Evolutionary conservation across 768 basidiomycete genomes (phyloP).

Genomic region (Pisolithus marmoratus): DNA sequence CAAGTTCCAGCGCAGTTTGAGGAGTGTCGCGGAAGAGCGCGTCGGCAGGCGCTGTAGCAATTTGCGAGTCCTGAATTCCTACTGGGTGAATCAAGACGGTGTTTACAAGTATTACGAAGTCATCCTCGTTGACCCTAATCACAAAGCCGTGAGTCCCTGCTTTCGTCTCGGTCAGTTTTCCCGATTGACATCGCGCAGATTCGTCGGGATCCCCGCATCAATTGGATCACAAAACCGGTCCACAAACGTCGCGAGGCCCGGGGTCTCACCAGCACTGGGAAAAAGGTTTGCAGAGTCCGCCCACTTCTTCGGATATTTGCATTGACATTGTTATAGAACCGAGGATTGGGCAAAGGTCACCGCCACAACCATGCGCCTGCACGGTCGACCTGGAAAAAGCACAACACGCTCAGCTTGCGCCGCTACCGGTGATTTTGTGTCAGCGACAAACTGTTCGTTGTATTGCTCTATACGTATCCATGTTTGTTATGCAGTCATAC

Average conservation of each 20-base stretch:
- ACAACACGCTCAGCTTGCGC: slow-evolving; percentile 95
- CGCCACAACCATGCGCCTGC: slow-evolving; percentile 90
- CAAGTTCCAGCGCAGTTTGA: slow-evolving; percentile 92
- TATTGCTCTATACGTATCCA: slow-evolving; percentile 15
- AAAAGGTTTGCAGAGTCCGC: slow-evolving; percentile 57
- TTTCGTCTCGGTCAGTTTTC: not conserved
- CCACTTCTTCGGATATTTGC: not conserved
- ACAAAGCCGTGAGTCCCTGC: slow-evolving; percentile 72
- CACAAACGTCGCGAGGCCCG: slow-evolving; percentile 98
- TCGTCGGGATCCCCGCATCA: slow-evolving; percentile 94
- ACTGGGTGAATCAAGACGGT: slow-evolving; percentile 99
- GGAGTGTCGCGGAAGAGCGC: slow-evolving; percentile 95
- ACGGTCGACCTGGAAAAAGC: slow-evolving; percentile 91
- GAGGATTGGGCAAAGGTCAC: slow-evolving; percentile 94
- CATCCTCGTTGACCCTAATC: slow-evolving; percentile 92
- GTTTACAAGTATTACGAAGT: slow-evolving; percentile 99
- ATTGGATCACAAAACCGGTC: slow-evolving; percentile 97
- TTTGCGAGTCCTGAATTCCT: slow-evolving; percentile 93
- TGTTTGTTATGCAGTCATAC: slow-evolving; percentile 24
- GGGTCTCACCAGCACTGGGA: slow-evolving; percentile 94
- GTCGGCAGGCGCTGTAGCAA: slow-evolving; percentile 96
- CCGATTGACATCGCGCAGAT: slow-evolving; percentile 44
- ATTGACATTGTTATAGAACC: slow-evolving; percentile 53
- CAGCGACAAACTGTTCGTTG: slow-evolving; percentile 2
- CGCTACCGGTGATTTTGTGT: slow-evolving; percentile 62